Evolutionary conservation across 768 basidiomycete species (phyloP).

Genomic region (Hericium coralloides): DNA sequence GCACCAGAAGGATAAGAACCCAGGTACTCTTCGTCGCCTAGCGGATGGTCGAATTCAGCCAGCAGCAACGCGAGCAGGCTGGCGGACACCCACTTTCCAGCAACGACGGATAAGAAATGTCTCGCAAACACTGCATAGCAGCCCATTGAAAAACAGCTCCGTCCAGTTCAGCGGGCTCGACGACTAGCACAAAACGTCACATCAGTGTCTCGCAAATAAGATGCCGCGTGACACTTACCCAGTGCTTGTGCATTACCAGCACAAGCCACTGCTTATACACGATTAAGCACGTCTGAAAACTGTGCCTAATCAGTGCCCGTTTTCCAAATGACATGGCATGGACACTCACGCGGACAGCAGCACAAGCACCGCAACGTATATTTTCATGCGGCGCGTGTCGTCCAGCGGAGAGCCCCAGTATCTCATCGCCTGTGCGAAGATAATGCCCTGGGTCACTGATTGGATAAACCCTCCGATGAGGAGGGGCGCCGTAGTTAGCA

Average conservation of each 20-base stretch:
- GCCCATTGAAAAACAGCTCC: slow-evolving; percentile 39
- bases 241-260: slow-evolving; percentile 13
- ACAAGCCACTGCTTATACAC: slow-evolving; percentile 22
- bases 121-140: slow-evolving; percentile 38
- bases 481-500: slow-evolving; percentile 26
- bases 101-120: slow-evolving; percentile 40
- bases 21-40: slow-evolving; percentile 35
- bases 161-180: slow-evolving; percentile 34
- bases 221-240: slow-evolving; percentile 9
- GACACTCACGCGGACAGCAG: slow-evolving; percentile 33
- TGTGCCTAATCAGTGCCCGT: neutral
- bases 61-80: neutral
- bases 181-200: slow-evolving; percentile 11
- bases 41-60: neutral
- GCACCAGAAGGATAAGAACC: slow-evolving; percentile 27
- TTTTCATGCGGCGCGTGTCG: slow-evolving; percentile 34
- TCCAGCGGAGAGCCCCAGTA: slow-evolving; percentile 32
- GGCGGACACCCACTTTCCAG: slow-evolving; percentile 33
- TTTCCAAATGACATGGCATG: neutral
- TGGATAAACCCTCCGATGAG: slow-evolving; percentile 39
- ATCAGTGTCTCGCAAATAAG: neutral
- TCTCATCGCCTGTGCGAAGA: slow-evolving; percentile 19
- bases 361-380: slow-evolving; percentile 32
- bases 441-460: slow-evolving; percentile 33
- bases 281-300: slow-evolving; percentile 19